These are phyloP conservation scores for Heterobasidion occidentale DNA, from an alignment of 1,284 basidiomycete genomes.

Conservation along the genomic window DNA sequence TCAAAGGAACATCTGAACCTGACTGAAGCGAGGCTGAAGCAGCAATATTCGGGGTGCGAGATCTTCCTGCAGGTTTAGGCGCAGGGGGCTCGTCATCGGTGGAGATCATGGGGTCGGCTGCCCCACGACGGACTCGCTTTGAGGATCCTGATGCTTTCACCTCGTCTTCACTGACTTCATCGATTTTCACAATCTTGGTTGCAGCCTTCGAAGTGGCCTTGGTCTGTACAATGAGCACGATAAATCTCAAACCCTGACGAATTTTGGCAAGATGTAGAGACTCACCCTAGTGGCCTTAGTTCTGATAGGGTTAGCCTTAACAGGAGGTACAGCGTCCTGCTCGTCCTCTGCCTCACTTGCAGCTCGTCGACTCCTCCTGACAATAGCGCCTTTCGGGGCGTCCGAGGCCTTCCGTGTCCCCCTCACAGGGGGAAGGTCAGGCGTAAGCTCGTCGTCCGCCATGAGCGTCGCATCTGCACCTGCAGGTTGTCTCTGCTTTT, in stretches of 20 bases:
- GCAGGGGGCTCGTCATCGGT: constrained; percentile 7
- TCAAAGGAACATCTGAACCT: background rate
- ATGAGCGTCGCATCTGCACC: constrained; percentile 10
- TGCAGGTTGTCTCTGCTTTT: background rate
- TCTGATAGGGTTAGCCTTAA: background rate
- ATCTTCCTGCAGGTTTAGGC: constrained; percentile 1
- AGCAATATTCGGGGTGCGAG: background rate
- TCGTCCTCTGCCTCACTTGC: constrained; percentile 5
- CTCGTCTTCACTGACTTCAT: background rate
- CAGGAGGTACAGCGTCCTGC: background rate
- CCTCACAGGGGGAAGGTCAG: constrained; percentile 3
- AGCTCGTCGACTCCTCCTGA: constrained; percentile 3
- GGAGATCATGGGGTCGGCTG: constrained; percentile 4
- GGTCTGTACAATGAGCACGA: background rate
- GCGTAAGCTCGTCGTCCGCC: constrained; percentile 15
- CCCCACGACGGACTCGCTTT: constrained; percentile 3
- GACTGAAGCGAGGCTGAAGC: background rate
- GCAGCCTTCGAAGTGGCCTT: background rate
- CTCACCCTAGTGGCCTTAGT: background rate
- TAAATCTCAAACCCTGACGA: background rate
- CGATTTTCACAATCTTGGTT: background rate
- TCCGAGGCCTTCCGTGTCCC: constrained; percentile 1
- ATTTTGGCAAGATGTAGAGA: background rate
- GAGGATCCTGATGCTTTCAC: background rate
- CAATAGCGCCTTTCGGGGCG: constrained; percentile 5